Percentiles rank a stretch among this genome's conserved stretches.
phyloP scores from a whole-genome alignment of 495 filamentous ascomycete genomes.

The Neurospora sp. region DNA sequence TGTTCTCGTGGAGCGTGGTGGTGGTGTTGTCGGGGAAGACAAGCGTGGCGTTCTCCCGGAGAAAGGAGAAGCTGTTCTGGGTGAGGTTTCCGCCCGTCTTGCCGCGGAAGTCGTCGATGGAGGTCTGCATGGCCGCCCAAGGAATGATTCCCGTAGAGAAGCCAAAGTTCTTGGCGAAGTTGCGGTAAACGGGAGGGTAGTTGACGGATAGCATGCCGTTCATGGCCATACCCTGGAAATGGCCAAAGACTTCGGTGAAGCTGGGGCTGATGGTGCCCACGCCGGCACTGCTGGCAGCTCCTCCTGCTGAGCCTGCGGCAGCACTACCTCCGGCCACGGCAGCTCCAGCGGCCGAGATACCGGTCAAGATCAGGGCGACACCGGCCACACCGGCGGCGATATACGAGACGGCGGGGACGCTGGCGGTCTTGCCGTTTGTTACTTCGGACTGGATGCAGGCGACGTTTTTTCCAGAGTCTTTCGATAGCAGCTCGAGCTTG shows the following conservation, averaged over 20 bases:
- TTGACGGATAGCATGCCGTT: conserved; percentile 91
- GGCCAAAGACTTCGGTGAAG: conserved; percentile 77
- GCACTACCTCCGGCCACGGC: conserved; percentile 39
- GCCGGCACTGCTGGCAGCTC: conserved; percentile 46
- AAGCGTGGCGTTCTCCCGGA: conserved; percentile 58
- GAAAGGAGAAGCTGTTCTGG: conserved; percentile 60
- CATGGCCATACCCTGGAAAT: conserved; percentile 88
- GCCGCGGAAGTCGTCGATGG: conserved; percentile 77
- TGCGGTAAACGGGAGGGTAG: conserved; percentile 77
- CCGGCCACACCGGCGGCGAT: conserved; percentile 81
- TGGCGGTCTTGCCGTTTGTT: conserved; percentile 74
- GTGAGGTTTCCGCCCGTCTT: conserved; percentile 82
- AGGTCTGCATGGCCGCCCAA: conserved; percentile 67
- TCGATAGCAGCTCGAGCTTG: conserved; percentile 61
- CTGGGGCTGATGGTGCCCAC: conserved; percentile 63
- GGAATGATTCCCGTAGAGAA: conserved; percentile 81
- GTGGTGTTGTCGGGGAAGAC: conserved; percentile 46
- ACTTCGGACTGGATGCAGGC: conserved; percentile 79
- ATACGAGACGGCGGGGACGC: conserved; percentile 68
- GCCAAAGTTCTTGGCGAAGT: conserved; percentile 84
- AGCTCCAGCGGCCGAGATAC: conserved; percentile 58
- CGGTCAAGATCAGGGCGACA: conserved; percentile 65
- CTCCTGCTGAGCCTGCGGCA: conserved; percentile 17
- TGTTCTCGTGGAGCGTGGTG: conserved; percentile 19
- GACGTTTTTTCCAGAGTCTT: conserved; percentile 44